phyloP scores from a whole-genome alignment of 371 early-diverging fungal genomes.

The Catenaria anguillulae region DNA sequence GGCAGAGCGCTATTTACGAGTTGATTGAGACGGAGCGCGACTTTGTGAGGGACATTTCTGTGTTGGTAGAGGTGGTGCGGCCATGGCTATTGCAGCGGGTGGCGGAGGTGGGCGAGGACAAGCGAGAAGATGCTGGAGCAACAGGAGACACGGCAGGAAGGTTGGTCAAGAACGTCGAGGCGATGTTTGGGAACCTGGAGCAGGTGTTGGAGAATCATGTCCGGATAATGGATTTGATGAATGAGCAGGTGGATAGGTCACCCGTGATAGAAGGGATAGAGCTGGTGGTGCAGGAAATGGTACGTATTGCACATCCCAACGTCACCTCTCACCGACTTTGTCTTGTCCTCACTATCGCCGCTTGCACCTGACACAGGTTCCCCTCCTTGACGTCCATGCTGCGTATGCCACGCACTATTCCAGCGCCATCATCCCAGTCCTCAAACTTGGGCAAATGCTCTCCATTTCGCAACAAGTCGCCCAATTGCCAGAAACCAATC shows the following conservation, averaged over 20 bases:
- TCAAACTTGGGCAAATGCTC: neutral
- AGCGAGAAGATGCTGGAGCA: neutral
- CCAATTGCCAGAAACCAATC: neutral
- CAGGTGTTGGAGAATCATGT: neutral
- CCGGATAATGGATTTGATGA: neutral
- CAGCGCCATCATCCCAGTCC: neutral
- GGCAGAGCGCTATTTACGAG: constrained; percentile 6
- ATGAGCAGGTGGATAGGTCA: neutral
- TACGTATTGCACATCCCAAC: no score
- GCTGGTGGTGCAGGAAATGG: neutral
- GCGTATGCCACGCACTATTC: neutral
- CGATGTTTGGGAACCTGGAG: neutral
- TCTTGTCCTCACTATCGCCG: no score
- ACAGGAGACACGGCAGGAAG: neutral
- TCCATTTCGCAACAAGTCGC: neutral
- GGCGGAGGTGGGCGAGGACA: neutral
- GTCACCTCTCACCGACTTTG: no score
- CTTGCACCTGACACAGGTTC: neutral
- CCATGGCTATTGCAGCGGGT: neutral
- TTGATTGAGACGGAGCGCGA: neutral
- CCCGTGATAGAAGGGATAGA: neutral
- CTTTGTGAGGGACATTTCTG: neutral
- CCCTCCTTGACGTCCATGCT: neutral
- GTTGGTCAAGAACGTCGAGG: neutral
- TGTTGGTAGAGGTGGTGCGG: neutral